Percentiles rank a stretch among this genome's conserved stretches.
These are phyloP conservation scores for Apiospora koreana DNA, from an alignment of 2,329 filamentous ascomycete species.

Conservation along the genomic window DNA sequence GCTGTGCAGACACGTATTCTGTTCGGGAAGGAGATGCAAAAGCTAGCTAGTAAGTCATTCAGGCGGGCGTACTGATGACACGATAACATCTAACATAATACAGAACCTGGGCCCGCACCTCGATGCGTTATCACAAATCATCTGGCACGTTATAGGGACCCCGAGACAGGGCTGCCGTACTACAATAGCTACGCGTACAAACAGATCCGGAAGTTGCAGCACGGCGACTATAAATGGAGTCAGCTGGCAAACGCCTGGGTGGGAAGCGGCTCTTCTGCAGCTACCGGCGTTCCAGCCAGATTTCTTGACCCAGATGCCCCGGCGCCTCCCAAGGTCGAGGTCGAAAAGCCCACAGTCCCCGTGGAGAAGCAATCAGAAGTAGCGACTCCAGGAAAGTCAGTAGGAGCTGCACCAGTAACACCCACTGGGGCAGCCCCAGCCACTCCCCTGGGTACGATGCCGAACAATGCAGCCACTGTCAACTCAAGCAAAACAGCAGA, in stretches of 20 bases:
- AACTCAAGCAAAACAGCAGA: background rate
- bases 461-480: background rate
- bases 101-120: constrained; percentile 52
- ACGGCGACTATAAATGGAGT: constrained; percentile 82
- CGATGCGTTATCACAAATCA: constrained; percentile 83
- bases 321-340: constrained; percentile 22
- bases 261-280: constrained; percentile 64
- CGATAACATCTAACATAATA: constrained; percentile 21
- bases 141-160: constrained; percentile 81
- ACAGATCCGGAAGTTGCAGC: constrained; percentile 74
- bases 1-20: constrained; percentile 59
- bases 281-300: constrained; percentile 76
- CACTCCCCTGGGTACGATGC: background rate
- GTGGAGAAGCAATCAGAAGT: constrained; percentile 10
- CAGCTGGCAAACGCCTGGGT: constrained; percentile 80
- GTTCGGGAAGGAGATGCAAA: constrained; percentile 60
- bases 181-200: constrained; percentile 77
- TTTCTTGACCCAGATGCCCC: constrained; percentile 55
- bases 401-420: constrained; percentile 10
- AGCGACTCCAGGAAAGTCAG: background rate
- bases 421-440: background rate
- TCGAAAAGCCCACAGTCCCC: background rate
- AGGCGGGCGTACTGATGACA: background rate
- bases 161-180: constrained; percentile 80
- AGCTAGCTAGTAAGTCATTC: constrained; percentile 50